Conservation (phyloP, 1,284 basidiomycete species). For the Puccinia horiana region DNA sequence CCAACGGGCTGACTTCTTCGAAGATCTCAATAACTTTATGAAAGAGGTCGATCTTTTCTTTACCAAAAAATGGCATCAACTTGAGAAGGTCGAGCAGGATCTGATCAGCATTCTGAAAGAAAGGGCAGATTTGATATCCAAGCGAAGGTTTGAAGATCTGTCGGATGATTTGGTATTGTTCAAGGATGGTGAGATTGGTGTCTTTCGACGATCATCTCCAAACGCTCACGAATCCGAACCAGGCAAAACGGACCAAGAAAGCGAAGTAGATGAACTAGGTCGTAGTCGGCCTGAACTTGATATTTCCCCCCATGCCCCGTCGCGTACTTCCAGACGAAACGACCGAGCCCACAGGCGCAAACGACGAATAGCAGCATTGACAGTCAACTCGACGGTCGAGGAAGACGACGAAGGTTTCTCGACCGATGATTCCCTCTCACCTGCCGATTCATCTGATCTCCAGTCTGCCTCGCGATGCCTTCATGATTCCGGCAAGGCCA, state of each 20-base stretch:
- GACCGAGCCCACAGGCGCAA: conserved; percentile 59
- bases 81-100: conserved; percentile 83
- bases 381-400: conserved; percentile 59
- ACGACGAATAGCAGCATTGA: conserved; percentile 62
- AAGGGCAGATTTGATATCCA: conserved; percentile 69
- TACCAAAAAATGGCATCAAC: conserved; percentile 84
- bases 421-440: conserved; percentile 74
- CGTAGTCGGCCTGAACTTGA: conserved; percentile 51
- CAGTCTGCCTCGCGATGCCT: conserved; percentile 67
- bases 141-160: conserved; percentile 71
- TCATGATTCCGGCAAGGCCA: conserved; percentile 63
- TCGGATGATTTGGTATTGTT: conserved; percentile 77
- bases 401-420: conserved; percentile 73
- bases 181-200: conserved; percentile 63
- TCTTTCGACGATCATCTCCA: conserved; percentile 27
- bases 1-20: conserved; percentile 81
- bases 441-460: conserved; percentile 72
- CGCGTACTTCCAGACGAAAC: conserved; percentile 57
- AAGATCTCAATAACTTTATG: conserved; percentile 78
- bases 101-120: conserved; percentile 74
- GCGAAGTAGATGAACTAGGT: conserved; percentile 67
- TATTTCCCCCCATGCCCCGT: conserved; percentile 11
- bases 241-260: conserved; percentile 59
- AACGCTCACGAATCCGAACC: conserved; percentile 14
- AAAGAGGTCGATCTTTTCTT: conserved; percentile 84